Conservation (phyloP, 129 eudicot genomes). For the Lonicera japonica region DNA sequence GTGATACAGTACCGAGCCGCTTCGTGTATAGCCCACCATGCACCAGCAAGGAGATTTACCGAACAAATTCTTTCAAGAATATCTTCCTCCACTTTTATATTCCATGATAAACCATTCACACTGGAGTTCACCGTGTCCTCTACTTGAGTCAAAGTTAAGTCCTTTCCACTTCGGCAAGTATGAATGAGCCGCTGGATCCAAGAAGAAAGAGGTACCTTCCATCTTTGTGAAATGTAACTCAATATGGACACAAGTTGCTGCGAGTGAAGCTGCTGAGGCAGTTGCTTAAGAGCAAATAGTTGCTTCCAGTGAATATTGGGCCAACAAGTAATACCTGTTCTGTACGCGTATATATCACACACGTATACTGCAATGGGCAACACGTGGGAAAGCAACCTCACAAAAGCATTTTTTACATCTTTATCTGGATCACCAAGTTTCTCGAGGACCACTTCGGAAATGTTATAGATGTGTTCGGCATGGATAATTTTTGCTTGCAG, state of each 20-base stretch:
- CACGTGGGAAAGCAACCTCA: constrained; percentile 61
- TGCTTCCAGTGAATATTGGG: constrained; percentile 74
- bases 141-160: constrained; percentile 34
- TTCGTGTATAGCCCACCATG: constrained; percentile 98
- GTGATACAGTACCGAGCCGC: constrained; percentile 94
- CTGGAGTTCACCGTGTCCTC: constrained; percentile 51
- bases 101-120: constrained; percentile 49
- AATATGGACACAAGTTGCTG: constrained; percentile 91
- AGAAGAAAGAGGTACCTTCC: constrained; percentile 97
- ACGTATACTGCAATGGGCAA: constrained; percentile 58
- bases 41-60: constrained; percentile 82
- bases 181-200: constrained; percentile 88
- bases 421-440: constrained; percentile 89
- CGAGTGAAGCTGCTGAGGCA: constrained; percentile 86
- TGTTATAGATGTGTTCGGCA: constrained; percentile 40
- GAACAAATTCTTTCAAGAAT: constrained; percentile 65
- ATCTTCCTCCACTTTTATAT: constrained; percentile 57
- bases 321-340: constrained; percentile 23
- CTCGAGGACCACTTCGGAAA: constrained; percentile 71
- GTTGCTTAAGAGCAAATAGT: constrained; percentile 77
- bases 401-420: constrained; percentile 51
- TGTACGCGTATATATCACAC: constrained; percentile 54
- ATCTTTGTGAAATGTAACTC: constrained; percentile 92
- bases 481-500: constrained; percentile 69
- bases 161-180: constrained; percentile 54